Percentiles rank a stretch among this genome's conserved stretches.
These are phyloP conservation scores for Acacia confusa DNA, from an alignment of 306 rosid genomes.

Conservation along the genomic window DNA sequence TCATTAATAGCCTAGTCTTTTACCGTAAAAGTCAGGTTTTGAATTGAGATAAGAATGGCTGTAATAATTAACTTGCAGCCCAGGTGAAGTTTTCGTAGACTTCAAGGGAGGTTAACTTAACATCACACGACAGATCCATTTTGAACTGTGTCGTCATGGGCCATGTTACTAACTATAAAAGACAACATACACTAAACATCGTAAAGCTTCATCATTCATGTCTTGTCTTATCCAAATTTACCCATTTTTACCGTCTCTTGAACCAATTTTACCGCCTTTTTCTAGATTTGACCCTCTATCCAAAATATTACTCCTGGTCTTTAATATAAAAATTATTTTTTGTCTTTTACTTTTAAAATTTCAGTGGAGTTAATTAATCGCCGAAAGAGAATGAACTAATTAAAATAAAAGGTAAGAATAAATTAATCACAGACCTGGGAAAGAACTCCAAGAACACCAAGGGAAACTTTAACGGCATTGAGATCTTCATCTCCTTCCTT, in stretches of 20 bases:
- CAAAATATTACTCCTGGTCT: rapidly evolving
- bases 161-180: background rate
- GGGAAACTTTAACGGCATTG: conserved; percentile 59
- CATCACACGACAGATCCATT: background rate
- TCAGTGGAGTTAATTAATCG: no score
- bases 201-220: background rate
- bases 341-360: no score
- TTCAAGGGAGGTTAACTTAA: background rate
- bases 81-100: background rate
- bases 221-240: background rate
- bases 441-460: conserved; percentile 69
- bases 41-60: background rate
- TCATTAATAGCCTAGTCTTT: background rate
- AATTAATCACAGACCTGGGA: conserved; percentile 47
- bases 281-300: background rate
- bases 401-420: background rate
- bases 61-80: background rate
- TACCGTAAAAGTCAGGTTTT: background rate
- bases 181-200: background rate
- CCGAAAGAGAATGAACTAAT: no score
- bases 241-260: background rate
- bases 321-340: no score
- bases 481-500: conserved; percentile 41
- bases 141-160: background rate
- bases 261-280: background rate